A percentile compares a stretch with the other conserved stretches of the same genome.
phyloP scores from a whole-genome alignment of 2,329 filamentous ascomycete species.

The Fusarium annulatum region DNA sequence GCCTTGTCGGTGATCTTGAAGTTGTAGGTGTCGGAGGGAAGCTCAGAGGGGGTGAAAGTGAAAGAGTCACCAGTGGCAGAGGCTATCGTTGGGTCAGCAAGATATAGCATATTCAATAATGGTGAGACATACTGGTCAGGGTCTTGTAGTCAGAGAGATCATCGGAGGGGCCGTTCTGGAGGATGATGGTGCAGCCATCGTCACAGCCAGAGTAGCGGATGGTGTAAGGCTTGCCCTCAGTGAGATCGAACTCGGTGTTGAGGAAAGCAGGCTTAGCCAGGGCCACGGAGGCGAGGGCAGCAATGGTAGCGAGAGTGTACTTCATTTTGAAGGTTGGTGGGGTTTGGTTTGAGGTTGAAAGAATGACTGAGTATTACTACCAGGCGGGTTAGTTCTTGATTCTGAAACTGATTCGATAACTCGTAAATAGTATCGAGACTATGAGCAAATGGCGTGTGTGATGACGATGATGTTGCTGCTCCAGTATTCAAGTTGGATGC shows the following conservation, averaged over 20 bases:
- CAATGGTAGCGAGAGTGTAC: slow-evolving; percentile 48
- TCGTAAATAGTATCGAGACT: background rate
- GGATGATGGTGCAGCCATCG: slow-evolving; percentile 49
- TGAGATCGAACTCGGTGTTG: slow-evolving; percentile 48
- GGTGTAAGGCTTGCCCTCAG: slow-evolving; percentile 48
- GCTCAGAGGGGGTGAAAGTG: slow-evolving; percentile 44
- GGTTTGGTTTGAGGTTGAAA: slow-evolving; percentile 29
- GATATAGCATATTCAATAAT: too few relatives aligned
- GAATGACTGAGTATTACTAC: slow-evolving; percentile 46
- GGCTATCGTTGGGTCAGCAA: slow-evolving; percentile 14
- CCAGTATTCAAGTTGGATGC: background rate
- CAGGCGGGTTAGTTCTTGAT: slow-evolving; percentile 24
- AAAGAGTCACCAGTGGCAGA: slow-evolving; percentile 38
- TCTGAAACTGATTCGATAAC: slow-evolving; percentile 7
- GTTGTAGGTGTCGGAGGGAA: slow-evolving; percentile 49
- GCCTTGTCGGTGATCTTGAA: slow-evolving; percentile 50
- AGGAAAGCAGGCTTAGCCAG: slow-evolving; percentile 48
- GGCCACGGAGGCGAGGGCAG: slow-evolving; percentile 45
- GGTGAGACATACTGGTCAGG: slow-evolving; percentile 46
- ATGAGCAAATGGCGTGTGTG: slow-evolving; percentile 2
- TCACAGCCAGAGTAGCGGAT: slow-evolving; percentile 49
- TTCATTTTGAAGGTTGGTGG: slow-evolving; percentile 51
- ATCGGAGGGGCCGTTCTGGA: slow-evolving; percentile 47
- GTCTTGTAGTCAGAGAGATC: slow-evolving; percentile 48
- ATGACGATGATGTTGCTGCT: slow-evolving; percentile 2